Base-by-base conservation (phyloP, 192 early-diverging fungal species). In the Gigaspora rosea region DNA sequence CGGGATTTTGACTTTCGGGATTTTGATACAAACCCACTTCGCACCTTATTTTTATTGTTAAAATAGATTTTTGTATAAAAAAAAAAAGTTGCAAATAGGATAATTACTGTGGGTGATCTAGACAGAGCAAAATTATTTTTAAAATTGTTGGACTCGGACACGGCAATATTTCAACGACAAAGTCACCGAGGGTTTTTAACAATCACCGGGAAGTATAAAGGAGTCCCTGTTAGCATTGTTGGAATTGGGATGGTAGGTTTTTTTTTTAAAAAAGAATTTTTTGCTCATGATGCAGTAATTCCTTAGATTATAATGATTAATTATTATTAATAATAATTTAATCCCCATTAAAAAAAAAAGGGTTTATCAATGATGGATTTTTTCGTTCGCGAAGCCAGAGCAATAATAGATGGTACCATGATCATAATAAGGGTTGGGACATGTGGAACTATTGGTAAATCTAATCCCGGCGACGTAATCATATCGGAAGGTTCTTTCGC, bases 291-390 rank as follows among this genome's bases (percentile, higher is more conserved):
- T 32, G 32, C 12, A 15, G 8, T 35, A 33, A 0, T 11, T 64
- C 76, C 71, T 16, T n/a, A n/a, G n/a, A n/a, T n/a, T n/a, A n/a
- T n/a, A n/a, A n/a, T n/a, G n/a, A n/a, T 48, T 62, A 16, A 22
- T 22, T 36, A 35, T 1, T 33, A n/a, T 6, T 63, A 8, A 10
- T 63, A 3, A 63, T 12, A 11, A 63, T 12, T 63, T 35, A 48
- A 67, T 33, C 32, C 32, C 9, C 5, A 13, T 18, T 69, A n/a
- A n/a, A 41, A 41, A 41, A 41, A 41, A 41, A 41, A 64, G 90
- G 96, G 96, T 16, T 78, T 88, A 8, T 81, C 92, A 1, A 95
- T 95, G 91, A 94, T 95, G 90, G 96, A 97, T 81, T 94, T 97
- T 73, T 92, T 97, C 73, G 89, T 97, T 15, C 88, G 96, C 20